Evolutionary conservation across 805 yeast species (phyloP).

Genomic region (Sungouiozyma intestinalis): DNA sequence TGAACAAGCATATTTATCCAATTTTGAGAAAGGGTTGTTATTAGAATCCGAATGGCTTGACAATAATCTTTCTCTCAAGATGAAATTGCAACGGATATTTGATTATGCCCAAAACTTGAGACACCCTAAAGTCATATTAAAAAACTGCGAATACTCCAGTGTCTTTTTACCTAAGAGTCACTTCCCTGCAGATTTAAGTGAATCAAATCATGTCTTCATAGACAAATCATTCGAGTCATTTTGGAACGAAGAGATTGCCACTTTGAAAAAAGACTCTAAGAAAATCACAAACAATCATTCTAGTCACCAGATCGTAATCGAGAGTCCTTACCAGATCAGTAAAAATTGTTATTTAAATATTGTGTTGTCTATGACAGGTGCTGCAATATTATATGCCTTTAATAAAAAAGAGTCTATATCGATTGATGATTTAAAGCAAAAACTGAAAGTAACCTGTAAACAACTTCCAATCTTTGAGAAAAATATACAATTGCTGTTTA

Average conservation of each 20-base stretch:
- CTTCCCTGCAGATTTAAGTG: background rate
- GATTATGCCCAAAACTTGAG: background rate
- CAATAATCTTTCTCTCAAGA: background rate
- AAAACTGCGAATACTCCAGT: background rate
- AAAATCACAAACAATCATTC: background rate
- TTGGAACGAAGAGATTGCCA: background rate
- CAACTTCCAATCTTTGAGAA: background rate
- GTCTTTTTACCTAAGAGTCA: background rate
- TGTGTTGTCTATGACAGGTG: constrained; percentile 6
- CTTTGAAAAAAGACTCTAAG: background rate
- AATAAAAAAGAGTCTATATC: constrained; percentile 7
- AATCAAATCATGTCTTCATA: background rate
- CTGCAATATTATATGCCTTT: constrained; percentile 12
- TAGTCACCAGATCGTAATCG: constrained; percentile 8
- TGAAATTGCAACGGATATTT: background rate
- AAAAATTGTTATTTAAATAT: background rate
- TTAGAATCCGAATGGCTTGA: background rate
- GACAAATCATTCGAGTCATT: background rate
- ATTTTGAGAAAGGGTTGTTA: background rate
- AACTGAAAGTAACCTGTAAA: background rate
- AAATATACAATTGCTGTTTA: background rate
- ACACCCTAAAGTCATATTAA: background rate
- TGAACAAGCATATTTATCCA: too few relatives aligned
- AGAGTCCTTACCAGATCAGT: constrained; percentile 3
- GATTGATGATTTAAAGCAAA: background rate